phyloP scores from a whole-genome alignment of 192 early-diverging fungal species.

The Physocladia obscura region DNA sequence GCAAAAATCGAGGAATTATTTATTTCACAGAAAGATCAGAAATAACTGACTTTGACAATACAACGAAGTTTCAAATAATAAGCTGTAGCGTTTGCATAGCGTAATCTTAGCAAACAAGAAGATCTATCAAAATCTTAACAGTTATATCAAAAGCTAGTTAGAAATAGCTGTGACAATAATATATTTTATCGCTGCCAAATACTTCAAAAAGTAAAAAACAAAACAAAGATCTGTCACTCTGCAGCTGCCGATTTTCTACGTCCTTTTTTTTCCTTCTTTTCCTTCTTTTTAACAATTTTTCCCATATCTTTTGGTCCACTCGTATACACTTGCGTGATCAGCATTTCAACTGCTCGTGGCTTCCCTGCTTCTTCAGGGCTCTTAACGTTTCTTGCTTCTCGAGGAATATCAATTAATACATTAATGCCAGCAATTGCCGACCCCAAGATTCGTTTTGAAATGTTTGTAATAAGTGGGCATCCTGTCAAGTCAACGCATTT shows the following conservation, averaged over 20 bases:
- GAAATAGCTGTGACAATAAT: too few species aligned
- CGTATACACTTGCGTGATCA: conserved; percentile 30
- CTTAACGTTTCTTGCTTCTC: conserved; percentile 10
- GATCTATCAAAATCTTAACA: too few species aligned
- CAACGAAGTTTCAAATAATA: too few species aligned
- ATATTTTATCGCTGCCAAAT: too few species aligned
- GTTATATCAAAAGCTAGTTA: too few species aligned
- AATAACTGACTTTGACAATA: too few species aligned
- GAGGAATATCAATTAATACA: conserved; percentile 16
- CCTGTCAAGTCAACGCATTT: conserved; percentile 35
- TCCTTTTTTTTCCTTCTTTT: conserved; percentile 25
- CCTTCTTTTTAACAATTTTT: conserved; percentile 6
- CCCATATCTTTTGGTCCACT: conserved; percentile 38
- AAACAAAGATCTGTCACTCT: neutral
- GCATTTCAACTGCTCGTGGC: conserved; percentile 34
- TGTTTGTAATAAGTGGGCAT: conserved; percentile 30
- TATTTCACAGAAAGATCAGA: too few species aligned
- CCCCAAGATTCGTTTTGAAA: conserved; percentile 20
- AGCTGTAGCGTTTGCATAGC: too few species aligned
- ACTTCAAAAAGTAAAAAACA: conserved; percentile 5
- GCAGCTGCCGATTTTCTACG: neutral
- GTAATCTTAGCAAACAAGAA: too few species aligned
- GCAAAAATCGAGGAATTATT: too few species aligned
- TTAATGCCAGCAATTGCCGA: neutral
- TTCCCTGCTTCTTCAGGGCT: conserved; percentile 19